Evolutionary conservation across 2,329 filamentous ascomycete genomes (phyloP).

Genomic region (Fusarium papillatum): DNA sequence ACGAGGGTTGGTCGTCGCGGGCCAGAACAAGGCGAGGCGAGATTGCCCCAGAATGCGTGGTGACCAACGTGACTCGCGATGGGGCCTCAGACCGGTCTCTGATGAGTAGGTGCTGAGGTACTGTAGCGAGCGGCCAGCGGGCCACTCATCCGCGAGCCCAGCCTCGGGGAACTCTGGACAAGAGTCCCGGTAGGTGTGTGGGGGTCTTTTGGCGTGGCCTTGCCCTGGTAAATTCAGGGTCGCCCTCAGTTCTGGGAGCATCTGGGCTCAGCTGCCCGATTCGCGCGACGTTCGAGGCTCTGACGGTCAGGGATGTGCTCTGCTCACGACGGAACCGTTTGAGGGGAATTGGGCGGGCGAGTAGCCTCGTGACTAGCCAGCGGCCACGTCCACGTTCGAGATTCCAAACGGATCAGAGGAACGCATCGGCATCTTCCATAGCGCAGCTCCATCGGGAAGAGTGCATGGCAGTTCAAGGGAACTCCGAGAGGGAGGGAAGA

Average conservation of each 20-base stretch:
- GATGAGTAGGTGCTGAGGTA: conserved; percentile 23
- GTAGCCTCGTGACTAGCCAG: conserved; percentile 31
- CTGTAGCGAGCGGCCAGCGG: conserved; percentile 32
- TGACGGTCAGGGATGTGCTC: conserved; percentile 15
- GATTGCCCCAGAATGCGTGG: conserved; percentile 21
- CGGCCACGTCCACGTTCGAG: conserved; percentile 36
- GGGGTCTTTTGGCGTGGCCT: neutral
- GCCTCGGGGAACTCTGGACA: conserved; percentile 27
- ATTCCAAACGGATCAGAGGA: conserved; percentile 35
- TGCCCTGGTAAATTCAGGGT: conserved; percentile 19
- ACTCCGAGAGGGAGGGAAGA: conserved; percentile 17
- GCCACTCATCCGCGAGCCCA: conserved; percentile 41
- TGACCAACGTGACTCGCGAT: conserved; percentile 42
- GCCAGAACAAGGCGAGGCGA: conserved; percentile 39
- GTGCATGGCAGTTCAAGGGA: conserved; percentile 11
- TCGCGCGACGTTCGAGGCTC: conserved; percentile 21
- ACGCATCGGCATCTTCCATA: conserved; percentile 18
- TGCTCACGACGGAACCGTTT: conserved; percentile 37
- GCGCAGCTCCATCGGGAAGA: conserved; percentile 21
- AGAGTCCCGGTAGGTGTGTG: conserved; percentile 34
- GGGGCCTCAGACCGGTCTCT: conserved; percentile 39
- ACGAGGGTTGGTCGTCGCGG: conserved; percentile 34
- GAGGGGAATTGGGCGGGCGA: conserved; percentile 8
- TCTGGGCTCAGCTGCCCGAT: conserved; percentile 31
- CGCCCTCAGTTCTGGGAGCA: conserved; percentile 29